Evolutionary conservation across 164 flowering plant species (phyloP), one percentile per base, ranked within the genome.

Genomic region (Sedum album): DNA sequence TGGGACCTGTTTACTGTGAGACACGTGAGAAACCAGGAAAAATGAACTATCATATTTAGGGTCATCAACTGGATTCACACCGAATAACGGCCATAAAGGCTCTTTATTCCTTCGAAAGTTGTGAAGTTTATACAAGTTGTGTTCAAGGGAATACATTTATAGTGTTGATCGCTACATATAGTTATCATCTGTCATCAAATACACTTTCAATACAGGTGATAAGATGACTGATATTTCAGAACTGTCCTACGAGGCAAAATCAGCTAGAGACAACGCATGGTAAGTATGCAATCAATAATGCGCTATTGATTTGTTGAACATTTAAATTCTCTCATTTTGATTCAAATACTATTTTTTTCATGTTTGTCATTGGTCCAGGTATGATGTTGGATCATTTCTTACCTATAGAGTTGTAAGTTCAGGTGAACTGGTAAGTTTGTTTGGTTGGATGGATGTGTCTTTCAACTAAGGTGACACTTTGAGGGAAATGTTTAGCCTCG

Each of bases 401-500:
- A 71, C 76, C 49, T 83, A 82, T 75, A 74, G 89, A 73, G 66
- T 78, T 76, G 42, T 74, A 49, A 21, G 68, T 53, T 44, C 79
- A 2, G 87, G 91, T 4, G 89, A 87, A 79, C 75, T 79, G 64
- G 91, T 86, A 83, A 84, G 88, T 63, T 55, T 21, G 57, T 23
- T 53, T 10, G 9, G 11, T 53, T 57, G 6, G 62, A 28, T 2
- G 31, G 62, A 28, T 11, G 15, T 57, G 28, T 57, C 26, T 8
- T 57, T 28, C 33, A 57, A 28, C 18, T 57, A 28, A 57, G 33
- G 62, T 28, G 5, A 28, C 13, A 28, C 33, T 23, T 57, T 5
- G 31, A 11, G 11, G 11, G 10, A 1, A 23, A 55, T 25, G 6
- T 33, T 57, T 8, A 28, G 2, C 6, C 13, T 28, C 14, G 26